Evolutionary conservation across 495 filamentous ascomycete genomes (phyloP), one percentile per base, ranked within the genome.

Genomic region (Penicillium paxilli): DNA sequence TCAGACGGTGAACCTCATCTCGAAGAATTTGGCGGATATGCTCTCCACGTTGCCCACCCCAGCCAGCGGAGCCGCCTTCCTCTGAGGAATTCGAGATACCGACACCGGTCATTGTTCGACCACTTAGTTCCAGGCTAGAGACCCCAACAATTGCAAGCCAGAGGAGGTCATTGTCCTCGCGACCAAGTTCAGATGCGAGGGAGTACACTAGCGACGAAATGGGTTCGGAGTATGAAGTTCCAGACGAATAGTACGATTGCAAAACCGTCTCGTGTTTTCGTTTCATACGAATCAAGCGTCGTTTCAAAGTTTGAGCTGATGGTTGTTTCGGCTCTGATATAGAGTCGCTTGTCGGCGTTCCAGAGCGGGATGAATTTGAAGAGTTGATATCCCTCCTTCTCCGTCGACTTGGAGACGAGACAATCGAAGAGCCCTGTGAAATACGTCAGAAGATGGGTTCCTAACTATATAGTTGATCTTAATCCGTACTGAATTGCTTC

Each of bases 81-180:
- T 81, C 74, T 38, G 73, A 68, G 7, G 77, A 67, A 49, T 81
- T 86, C 5, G 86, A 80, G n/a, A 92, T 85, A 19, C 87, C 87
- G 6, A 96, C 79, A 21, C 91, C 91, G 5, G 87, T 85, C 55
- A 88, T 88, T 10, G 87, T 90, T 32, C 89, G 88, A 12, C 93
- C 93, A 54, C 92, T 96, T 0, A 97, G 83, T 65, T 96, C 93
- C 67, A 94, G 84, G 28, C 91, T 94, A 20, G 87, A 89, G 32
- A 96, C 89, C 10, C 94, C 94, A 20, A 98, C 88, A 57, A 98
- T 96, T 9, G 91, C 82, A 42, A 95, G 80, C 94, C 94, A 98
- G 24, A 98, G 83, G 24, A 97, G 75, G 60, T 98, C 92, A 61
- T 98, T 98, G 63, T 98, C 93, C 76, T 98, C 94, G 35, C 91